phyloP scores from a whole-genome alignment of 352 stramenopile genomes.

The Phytophthora cryptogea region DNA sequence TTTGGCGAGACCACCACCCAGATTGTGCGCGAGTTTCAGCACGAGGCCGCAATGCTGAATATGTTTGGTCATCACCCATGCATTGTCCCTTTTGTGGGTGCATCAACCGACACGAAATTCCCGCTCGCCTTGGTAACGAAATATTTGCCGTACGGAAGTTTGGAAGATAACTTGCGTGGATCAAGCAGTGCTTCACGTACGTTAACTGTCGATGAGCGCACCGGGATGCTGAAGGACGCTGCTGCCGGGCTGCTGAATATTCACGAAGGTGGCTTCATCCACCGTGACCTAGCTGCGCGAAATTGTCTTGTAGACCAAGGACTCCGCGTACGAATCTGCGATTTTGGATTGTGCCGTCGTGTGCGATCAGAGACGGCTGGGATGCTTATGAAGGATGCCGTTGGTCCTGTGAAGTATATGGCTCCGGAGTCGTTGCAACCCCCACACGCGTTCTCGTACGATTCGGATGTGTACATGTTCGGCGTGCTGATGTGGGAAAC shows the following conservation, averaged over 20 bases:
- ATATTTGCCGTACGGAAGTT: slow-evolving; percentile 72
- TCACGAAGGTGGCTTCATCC: slow-evolving; percentile 85
- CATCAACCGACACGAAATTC: slow-evolving; percentile 69
- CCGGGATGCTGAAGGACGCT: slow-evolving; percentile 72
- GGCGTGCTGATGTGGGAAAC: slow-evolving; percentile 87
- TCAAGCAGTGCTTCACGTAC: slow-evolving; percentile 21
- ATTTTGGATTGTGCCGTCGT: slow-evolving; percentile 79
- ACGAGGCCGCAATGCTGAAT: slow-evolving; percentile 76
- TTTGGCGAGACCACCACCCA: slow-evolving; percentile 76
- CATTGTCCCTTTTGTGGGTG: slow-evolving; percentile 82
- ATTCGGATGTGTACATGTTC: slow-evolving; percentile 86
- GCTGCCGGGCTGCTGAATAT: slow-evolving; percentile 80
- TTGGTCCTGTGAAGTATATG: slow-evolving; percentile 86
- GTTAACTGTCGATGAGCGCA: slow-evolving; percentile 48
- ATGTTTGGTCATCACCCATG: slow-evolving; percentile 87
- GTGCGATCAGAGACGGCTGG: slow-evolving; percentile 54
- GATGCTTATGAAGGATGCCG: slow-evolving; percentile 64
- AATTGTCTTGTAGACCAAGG: slow-evolving; percentile 80
- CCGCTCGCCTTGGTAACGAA: slow-evolving; percentile 72
- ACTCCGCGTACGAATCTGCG: slow-evolving; percentile 70
- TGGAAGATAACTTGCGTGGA: slow-evolving; percentile 72
- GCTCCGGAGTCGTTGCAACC: slow-evolving; percentile 78
- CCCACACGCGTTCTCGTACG: slow-evolving; percentile 74
- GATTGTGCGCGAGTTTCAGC: slow-evolving; percentile 82
- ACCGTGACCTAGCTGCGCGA: slow-evolving; percentile 76